Evolutionary conservation across 2,329 filamentous ascomycete species (phyloP), one percentile per base, ranked within the genome.

Genomic region (Aspergillus bombycis): DNA sequence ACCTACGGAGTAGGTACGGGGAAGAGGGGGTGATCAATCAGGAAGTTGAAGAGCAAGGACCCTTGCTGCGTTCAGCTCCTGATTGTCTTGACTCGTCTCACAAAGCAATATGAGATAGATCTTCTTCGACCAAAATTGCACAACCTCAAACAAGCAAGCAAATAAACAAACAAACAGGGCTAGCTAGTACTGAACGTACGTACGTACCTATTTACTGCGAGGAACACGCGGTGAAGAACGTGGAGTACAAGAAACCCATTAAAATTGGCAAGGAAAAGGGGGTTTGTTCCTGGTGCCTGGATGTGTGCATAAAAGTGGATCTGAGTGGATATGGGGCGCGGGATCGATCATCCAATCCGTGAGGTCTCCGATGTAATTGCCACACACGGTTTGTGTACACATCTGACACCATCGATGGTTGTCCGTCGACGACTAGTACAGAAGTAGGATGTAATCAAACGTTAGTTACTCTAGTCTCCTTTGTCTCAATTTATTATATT

Each of bases 401-500:
- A 4, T 46, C 7, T 16, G 32, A 23, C 11, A 26, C 34, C 34
- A 36, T 36, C 34, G 45, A 21, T 46, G 19, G 21, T 19, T 26
- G 34, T 14, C 12, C 34, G 14, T 36, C 34, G 12, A 36, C 34
- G 34, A 36, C 38, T 41, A 41, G 38, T 19, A 41, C 38, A 41
- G 16, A 41, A 48, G 12, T 26, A 26, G 45, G 23, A 14, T 28
- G 23, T 28, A 50, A 50, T 52, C 32, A 32, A n/a, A 52, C 48
- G 19, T 52, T 28, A 34, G 26, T 34, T 36, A 14, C 23, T 43
- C 34, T 28, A 41, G 30, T 59, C 28, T 61, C 63, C 62, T 57
- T 61, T 61, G 30, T 57, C 23, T 53, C 32, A 46, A 62, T 68
- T 53, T 36, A 54, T 60, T 32, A 54, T 60, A 55, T 55, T 55